phyloP scores from a whole-genome alignment of 192 early-diverging fungal genomes.

The Entomortierella chlamydospora region DNA sequence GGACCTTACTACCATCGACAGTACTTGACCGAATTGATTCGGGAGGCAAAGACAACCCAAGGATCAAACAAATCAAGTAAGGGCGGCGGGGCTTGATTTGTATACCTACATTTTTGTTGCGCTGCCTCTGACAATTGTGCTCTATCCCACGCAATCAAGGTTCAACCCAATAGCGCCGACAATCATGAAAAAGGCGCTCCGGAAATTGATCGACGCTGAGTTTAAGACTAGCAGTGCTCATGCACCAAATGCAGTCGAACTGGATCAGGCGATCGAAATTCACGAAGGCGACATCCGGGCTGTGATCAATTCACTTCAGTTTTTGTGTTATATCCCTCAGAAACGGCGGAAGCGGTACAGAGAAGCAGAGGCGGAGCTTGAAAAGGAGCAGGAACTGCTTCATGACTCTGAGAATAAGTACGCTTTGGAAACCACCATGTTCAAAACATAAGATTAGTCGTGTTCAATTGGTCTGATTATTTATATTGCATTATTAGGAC shows the following conservation, averaged over 20 bases:
- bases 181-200: slow-evolving; percentile 68
- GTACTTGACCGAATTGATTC: slow-evolving; percentile 39
- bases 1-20: slow-evolving; percentile 26
- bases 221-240: slow-evolving; percentile 13
- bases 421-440: too few relatives aligned
- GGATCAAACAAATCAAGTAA: slow-evolving; percentile 50
- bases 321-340: slow-evolving; percentile 29
- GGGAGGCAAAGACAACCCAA: slow-evolving; percentile 9
- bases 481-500: slow-evolving; percentile 3
- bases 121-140: too few relatives aligned
- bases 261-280: slow-evolving; percentile 58
- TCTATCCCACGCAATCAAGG: slow-evolving; percentile 23
- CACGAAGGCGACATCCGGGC: slow-evolving; percentile 70
- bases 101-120: too few relatives aligned
- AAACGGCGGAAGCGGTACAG: slow-evolving; percentile 16
- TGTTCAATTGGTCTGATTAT: too few relatives aligned
- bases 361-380: slow-evolving; percentile 7
- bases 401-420: slow-evolving; percentile 25
- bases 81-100: too few relatives aligned
- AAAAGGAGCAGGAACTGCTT: slow-evolving; percentile 18
- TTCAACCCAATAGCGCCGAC: slow-evolving; percentile 76
- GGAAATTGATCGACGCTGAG: slow-evolving; percentile 53
- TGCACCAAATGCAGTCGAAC: slow-evolving; percentile 21
- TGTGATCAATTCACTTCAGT: slow-evolving; percentile 69
- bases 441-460: too few relatives aligned